Evolutionary conservation across 1,139 yeast genomes (phyloP).

Genomic region (Geotrichum phurueaensis): DNA sequence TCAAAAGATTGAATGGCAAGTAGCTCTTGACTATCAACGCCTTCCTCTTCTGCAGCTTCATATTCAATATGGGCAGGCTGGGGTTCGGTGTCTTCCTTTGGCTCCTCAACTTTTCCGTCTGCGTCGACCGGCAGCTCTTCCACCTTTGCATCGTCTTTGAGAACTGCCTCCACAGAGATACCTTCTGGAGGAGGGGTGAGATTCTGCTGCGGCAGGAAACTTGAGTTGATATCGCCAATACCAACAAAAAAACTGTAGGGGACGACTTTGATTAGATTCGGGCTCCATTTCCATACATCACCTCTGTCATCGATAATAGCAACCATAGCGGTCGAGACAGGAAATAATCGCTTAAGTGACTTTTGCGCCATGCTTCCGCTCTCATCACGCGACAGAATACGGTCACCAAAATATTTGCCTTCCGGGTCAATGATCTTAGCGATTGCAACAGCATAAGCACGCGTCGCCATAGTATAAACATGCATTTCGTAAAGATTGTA

Average conservation of each 20-base stretch:
- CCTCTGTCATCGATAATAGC: conserved; percentile 96
- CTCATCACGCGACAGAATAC: conserved; percentile 89
- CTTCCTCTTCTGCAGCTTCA: conserved; percentile 9
- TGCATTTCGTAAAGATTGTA: conserved; percentile 76
- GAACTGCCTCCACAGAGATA: not conserved
- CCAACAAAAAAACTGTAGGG: conserved; percentile 97
- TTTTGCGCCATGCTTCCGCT: conserved; percentile 90
- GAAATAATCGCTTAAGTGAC: conserved; percentile 80
- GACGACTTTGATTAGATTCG: conserved; percentile 81
- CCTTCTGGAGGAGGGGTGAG: conserved; percentile 23
- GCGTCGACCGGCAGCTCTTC: conserved; percentile 10
- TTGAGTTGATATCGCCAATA: conserved; percentile 93
- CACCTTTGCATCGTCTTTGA: conserved; percentile 7
- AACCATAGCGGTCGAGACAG: conserved; percentile 95
- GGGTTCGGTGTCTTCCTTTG: conserved; percentile 17
- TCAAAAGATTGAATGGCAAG: conserved; percentile 41
- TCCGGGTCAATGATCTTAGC: conserved; percentile 89
- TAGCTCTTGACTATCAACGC: conserved; percentile 25
- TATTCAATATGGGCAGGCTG: not conserved
- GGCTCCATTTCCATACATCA: conserved; percentile 98
- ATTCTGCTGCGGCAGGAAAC: conserved; percentile 77
- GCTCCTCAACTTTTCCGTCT: conserved; percentile 16
- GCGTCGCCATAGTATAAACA: conserved; percentile 97
- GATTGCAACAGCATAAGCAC: conserved; percentile 85
- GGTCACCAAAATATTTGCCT: conserved; percentile 79